Conservation (phyloP, 2,329 filamentous ascomycete genomes). For the Cladosporium sp. region DNA sequence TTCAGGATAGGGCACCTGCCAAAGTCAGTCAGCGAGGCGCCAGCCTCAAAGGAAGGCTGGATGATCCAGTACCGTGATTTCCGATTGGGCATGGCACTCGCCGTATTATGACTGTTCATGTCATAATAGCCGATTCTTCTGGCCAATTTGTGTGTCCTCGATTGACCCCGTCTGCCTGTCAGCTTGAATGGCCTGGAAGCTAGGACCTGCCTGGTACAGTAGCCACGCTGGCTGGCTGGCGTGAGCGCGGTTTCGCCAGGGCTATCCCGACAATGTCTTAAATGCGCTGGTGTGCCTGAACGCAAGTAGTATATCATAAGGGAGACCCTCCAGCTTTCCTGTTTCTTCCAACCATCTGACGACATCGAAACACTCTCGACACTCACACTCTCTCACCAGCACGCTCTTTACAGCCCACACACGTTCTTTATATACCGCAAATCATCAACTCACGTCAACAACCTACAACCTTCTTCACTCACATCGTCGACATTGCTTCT, state of each 20-base stretch:
- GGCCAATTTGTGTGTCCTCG: background rate
- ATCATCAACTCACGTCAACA: background rate
- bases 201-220: conserved; percentile 6
- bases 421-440: background rate
- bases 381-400: conserved; percentile 4
- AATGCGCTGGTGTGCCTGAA: conserved; percentile 11
- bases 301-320: conserved; percentile 8
- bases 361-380: conserved; percentile 8
- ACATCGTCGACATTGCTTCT: background rate
- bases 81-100: conserved; percentile 7
- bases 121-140: conserved; percentile 3
- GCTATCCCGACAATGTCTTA: conserved; percentile 12
- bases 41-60: conserved; percentile 5
- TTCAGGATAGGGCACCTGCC: conserved; percentile 1
- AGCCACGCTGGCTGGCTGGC: background rate
- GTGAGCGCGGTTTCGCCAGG: conserved; percentile 6
- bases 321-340: conserved; percentile 1
- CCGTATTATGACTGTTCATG: background rate
- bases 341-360: background rate
- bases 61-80: background rate
- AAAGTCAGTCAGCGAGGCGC: conserved; percentile 6
- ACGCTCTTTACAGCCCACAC: background rate
- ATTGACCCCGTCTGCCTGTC: background rate
- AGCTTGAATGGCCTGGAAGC: conserved; percentile 3
- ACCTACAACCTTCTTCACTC: background rate